Percentiles rank a stretch among this genome's conserved stretches.
phyloP scores from a whole-genome alignment of 768 basidiomycete genomes.

The Termitomyces sp. region DNA sequence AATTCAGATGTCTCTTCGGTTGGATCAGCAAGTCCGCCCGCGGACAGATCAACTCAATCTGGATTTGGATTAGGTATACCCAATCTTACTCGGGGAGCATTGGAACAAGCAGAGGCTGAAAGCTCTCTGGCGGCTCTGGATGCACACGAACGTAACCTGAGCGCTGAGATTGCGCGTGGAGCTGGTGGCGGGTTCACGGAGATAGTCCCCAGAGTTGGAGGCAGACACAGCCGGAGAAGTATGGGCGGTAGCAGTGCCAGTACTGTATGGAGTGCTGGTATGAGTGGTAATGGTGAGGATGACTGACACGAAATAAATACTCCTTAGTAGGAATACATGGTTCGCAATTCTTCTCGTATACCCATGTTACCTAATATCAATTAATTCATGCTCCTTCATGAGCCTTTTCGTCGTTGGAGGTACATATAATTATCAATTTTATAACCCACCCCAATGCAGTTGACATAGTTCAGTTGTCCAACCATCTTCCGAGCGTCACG shows the following conservation, averaged over 20 bases:
- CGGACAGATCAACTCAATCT: conserved; percentile 18
- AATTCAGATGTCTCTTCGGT: conserved; percentile 45
- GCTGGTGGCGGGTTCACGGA: conserved; percentile 75
- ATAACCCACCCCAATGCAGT: no score
- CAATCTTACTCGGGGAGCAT: conserved; percentile 65
- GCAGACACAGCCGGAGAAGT: conserved; percentile 57
- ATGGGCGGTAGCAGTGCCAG: conserved; percentile 66
- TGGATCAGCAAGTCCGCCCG: conserved; percentile 38
- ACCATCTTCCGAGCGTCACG: not conserved
- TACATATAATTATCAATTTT: not conserved
- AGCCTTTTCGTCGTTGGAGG: not conserved
- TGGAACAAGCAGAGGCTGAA: conserved; percentile 76
- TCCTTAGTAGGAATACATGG: not conserved
- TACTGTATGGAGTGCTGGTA: conserved; percentile 86
- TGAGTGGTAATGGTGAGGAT: conserved; percentile 57
- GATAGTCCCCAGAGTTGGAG: conserved; percentile 46
- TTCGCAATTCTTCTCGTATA: conserved; percentile 5
- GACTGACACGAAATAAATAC: conserved; percentile 9
- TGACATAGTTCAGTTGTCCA: no score
- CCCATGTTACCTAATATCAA: not conserved
- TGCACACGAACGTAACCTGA: conserved; percentile 66
- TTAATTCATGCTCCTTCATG: not conserved
- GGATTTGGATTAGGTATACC: conserved; percentile 30
- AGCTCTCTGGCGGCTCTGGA: conserved; percentile 75
- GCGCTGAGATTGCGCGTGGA: conserved; percentile 74